Percentiles rank a stretch among this genome's conserved stretches.
Evolutionary conservation across 2,329 filamentous ascomycete genomes (phyloP).

Genomic region (Claviceps humidiphila): DNA sequence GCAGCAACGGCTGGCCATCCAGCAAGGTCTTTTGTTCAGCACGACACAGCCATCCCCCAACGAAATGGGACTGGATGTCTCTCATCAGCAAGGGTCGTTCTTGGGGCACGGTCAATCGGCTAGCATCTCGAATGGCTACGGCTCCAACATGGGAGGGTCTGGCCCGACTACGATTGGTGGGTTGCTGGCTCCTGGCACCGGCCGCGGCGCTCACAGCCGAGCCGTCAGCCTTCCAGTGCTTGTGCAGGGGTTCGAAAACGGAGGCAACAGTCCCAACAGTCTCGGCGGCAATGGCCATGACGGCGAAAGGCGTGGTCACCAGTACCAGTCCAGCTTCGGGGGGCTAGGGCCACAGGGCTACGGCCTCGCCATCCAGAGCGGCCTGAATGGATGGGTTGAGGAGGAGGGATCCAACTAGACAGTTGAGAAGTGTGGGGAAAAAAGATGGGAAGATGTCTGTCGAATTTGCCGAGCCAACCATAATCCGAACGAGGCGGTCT

Average conservation of each 20-base stretch:
- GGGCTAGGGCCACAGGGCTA: slow-evolving; percentile 45
- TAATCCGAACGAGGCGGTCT: slow-evolving; percentile 12
- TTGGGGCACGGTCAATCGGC: slow-evolving; percentile 52
- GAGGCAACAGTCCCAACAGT: slow-evolving; percentile 37
- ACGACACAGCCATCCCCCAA: slow-evolving; percentile 49
- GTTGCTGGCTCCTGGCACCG: slow-evolving; percentile 58
- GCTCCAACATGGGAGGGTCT: slow-evolving; percentile 35
- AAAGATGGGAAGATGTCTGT: background rate
- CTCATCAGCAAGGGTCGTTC: slow-evolving; percentile 43
- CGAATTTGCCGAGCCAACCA: background rate
- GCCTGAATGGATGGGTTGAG: slow-evolving; percentile 54
- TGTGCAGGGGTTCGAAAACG: slow-evolving; percentile 50
- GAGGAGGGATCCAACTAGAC: slow-evolving; percentile 49
- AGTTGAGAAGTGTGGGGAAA: slow-evolving; percentile 6
- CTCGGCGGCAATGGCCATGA: slow-evolving; percentile 32
- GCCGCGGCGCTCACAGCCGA: slow-evolving; percentile 53
- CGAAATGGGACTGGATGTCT: slow-evolving; percentile 44
- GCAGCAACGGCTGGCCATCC: slow-evolving; percentile 55
- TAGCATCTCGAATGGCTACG: slow-evolving; percentile 51
- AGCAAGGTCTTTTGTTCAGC: slow-evolving; percentile 72
- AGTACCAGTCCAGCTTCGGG: slow-evolving; percentile 51
- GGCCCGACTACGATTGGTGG: slow-evolving; percentile 61
- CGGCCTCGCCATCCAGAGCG: slow-evolving; percentile 49
- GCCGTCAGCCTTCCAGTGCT: slow-evolving; percentile 77
- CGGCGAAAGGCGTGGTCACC: slow-evolving; percentile 48